A percentile compares a stretch with the other conserved stretches of the same genome.
phyloP scores from a whole-genome alignment of 2,329 filamentous ascomycete genomes.

The Colletotrichum salicis region DNA sequence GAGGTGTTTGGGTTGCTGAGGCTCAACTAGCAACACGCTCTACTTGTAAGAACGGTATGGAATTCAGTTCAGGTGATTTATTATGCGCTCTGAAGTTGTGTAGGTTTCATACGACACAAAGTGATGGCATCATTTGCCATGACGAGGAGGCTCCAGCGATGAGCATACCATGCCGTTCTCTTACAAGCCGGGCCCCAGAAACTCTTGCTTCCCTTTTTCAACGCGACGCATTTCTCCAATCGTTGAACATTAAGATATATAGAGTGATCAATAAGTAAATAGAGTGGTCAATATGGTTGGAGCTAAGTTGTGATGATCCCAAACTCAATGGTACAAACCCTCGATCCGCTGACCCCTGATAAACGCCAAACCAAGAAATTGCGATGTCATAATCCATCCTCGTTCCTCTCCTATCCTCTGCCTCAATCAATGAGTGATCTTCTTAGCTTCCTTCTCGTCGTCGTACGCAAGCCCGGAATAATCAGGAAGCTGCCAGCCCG shows the following conservation, averaged over 20 bases:
- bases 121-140: neutral
- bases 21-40: neutral
- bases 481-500: conserved; percentile 26
- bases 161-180: neutral
- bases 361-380: neutral
- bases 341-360: neutral
- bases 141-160: neutral
- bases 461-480: conserved; percentile 1
- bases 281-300: neutral
- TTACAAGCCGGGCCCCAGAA: neutral
- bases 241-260: neutral
- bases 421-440: neutral
- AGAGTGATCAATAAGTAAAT: too few species aligned
- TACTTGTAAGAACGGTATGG: neutral
- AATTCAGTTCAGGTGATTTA: neutral
- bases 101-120: neutral
- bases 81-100: neutral
- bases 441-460: neutral
- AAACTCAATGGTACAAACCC: neutral
- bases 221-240: neutral
- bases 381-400: neutral
- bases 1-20: neutral
- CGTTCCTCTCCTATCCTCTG: too few species aligned
- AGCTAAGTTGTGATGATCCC: neutral
- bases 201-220: neutral